Evolutionary conservation across 768 basidiomycete species (phyloP).

Genomic region (Phylloporus sp.): DNA sequence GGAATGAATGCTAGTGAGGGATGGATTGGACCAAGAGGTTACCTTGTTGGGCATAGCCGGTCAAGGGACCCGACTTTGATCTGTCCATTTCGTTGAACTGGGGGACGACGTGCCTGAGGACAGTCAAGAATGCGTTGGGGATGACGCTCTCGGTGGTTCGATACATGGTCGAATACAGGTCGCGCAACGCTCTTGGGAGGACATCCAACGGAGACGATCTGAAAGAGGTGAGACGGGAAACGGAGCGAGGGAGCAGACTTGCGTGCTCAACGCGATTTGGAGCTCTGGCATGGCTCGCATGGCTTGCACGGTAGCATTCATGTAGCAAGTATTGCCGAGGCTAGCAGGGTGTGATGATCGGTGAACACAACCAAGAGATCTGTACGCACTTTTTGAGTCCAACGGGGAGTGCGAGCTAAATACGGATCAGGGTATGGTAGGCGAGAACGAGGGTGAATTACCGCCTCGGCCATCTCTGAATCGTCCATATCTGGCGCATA

Average conservation of each 20-base stretch:
- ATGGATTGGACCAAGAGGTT: neutral
- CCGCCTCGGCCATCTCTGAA: slow-evolving; percentile 70
- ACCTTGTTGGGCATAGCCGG: slow-evolving; percentile 80
- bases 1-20: neutral
- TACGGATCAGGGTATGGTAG: neutral
- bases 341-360: slow-evolving; percentile 25
- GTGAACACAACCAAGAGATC: neutral
- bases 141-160: slow-evolving; percentile 71
- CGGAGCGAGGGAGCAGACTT: slow-evolving; percentile 17
- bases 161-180: slow-evolving; percentile 69
- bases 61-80: slow-evolving; percentile 35
- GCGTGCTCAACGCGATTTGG: slow-evolving; percentile 62
- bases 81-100: slow-evolving; percentile 81
- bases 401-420: slow-evolving; percentile 71
- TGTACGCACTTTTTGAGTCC: slow-evolving; percentile 66
- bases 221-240: neutral
- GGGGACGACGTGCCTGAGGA: slow-evolving; percentile 73
- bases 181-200: slow-evolving; percentile 51
- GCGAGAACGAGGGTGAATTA: slow-evolving; percentile 32
- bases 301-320: slow-evolving; percentile 95
- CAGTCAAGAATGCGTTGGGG: slow-evolving; percentile 62
- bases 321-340: slow-evolving; percentile 95
- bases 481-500: slow-evolving; percentile 74
- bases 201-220: slow-evolving; percentile 38
- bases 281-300: slow-evolving; percentile 90